phyloP scores from a whole-genome alignment of 169 alveolate species.

The Theileria annulata region DNA sequence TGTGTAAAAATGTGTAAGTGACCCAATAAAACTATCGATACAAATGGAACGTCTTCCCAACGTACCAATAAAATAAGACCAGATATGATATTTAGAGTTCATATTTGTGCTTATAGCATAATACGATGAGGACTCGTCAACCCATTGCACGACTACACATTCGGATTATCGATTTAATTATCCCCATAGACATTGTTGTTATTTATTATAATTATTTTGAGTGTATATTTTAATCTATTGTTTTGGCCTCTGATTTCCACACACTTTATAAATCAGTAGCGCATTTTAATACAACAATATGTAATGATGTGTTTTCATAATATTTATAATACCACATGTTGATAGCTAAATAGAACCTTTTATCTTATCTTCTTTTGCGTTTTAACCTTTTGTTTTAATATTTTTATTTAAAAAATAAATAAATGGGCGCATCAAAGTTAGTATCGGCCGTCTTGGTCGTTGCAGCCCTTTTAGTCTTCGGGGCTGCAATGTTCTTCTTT shows the following conservation, averaged over 20 bases:
- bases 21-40: slow-evolving; percentile 1
- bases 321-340: background rate
- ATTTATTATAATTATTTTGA: background rate
- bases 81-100: background rate
- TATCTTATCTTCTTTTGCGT: background rate
- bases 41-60: background rate
- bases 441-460: background rate
- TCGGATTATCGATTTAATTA: background rate
- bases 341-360: background rate
- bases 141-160: slow-evolving; percentile 6
- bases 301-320: background rate
- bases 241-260: background rate
- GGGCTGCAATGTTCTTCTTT: background rate
- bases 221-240: background rate
- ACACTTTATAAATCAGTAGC: background rate
- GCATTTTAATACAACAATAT: too few relatives aligned
- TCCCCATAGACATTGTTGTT: slow-evolving; percentile 15
- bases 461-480: background rate
- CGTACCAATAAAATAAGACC: background rate
- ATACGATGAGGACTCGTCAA: background rate
- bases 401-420: background rate
- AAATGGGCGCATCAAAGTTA: background rate
- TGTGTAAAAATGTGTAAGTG: slow-evolving; percentile 9
- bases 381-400: background rate
- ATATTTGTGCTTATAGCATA: background rate